phyloP scores from a whole-genome alignment of 176 grass and related monocot genomes.

The Carex parvula region DNA sequence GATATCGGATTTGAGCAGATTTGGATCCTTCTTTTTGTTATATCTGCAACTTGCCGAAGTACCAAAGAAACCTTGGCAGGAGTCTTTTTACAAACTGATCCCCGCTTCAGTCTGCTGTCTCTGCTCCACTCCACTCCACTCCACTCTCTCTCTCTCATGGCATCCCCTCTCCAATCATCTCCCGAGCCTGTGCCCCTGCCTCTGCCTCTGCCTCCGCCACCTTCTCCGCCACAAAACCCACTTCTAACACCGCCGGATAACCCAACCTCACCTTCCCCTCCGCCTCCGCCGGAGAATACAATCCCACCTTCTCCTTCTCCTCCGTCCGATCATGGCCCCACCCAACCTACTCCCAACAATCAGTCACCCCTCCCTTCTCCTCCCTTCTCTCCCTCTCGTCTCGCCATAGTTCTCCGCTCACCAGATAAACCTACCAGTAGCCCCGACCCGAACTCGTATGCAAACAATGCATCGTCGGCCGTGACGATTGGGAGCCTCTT shows the following conservation, averaged over 20 bases:
- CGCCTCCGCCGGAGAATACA: conserved; percentile 1
- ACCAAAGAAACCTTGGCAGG: too few species aligned
- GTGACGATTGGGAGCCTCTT: conserved; percentile 58
- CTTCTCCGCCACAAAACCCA: conserved; percentile 8
- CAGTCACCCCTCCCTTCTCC: neutral
- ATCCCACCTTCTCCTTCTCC: neutral
- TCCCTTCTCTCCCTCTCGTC: conserved; percentile 12
- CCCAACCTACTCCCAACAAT: neutral
- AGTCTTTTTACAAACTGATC: neutral
- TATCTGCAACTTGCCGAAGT: too few species aligned
- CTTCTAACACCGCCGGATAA: neutral
- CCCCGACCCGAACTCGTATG: conserved; percentile 18
- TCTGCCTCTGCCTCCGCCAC: neutral
- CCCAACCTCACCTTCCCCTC: conserved; percentile 11
- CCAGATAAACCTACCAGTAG: conserved; percentile 33
- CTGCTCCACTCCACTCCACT: neutral
- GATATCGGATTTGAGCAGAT: too few species aligned
- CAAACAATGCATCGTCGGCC: conserved; percentile 29
- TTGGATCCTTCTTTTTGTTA: too few species aligned
- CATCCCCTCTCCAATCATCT: conserved; percentile 31
- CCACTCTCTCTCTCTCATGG: conserved; percentile 22
- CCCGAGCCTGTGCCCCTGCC: conserved; percentile 15
- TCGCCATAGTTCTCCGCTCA: conserved; percentile 27
- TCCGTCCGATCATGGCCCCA: neutral
- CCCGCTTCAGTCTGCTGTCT: neutral